A percentile compares a stretch with the other conserved stretches of the same genome.
Conservation (phyloP, 192 early-diverging fungal species). For the Coemansia sp. region DNA sequence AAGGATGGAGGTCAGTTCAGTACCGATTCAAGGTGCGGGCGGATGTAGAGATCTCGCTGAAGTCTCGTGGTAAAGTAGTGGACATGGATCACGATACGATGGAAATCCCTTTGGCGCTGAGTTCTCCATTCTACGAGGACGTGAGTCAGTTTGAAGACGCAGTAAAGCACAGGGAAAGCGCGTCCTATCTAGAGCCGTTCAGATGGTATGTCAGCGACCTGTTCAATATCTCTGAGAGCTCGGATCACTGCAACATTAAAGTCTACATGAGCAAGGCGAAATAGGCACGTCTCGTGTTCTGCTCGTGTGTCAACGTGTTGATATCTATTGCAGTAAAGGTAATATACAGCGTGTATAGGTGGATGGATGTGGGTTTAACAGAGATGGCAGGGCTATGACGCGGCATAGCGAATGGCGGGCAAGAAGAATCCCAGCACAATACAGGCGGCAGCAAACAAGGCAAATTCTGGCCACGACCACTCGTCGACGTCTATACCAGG, state of each 20-base stretch:
- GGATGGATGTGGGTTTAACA: background rate
- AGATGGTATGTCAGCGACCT: slow-evolving; percentile 15
- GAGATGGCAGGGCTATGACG: background rate
- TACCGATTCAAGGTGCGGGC: slow-evolving; percentile 11
- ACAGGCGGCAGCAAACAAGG: slow-evolving; percentile 37
- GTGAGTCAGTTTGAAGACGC: background rate
- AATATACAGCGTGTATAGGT: background rate
- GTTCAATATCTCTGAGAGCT: slow-evolving; percentile 11
- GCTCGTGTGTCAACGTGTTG: too few species aligned
- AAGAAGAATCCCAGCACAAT: slow-evolving; percentile 36
- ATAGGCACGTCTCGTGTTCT: background rate
- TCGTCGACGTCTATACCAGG: slow-evolving; percentile 45
- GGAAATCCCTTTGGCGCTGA: slow-evolving; percentile 16
- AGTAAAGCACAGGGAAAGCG: background rate
- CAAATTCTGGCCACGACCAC: slow-evolving; percentile 52
- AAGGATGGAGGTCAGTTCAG: background rate
- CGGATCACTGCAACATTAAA: background rate
- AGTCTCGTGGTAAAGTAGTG: slow-evolving; percentile 7
- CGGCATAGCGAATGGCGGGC: slow-evolving; percentile 29
- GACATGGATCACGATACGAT: slow-evolving; percentile 20
- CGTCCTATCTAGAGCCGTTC: slow-evolving; percentile 11
- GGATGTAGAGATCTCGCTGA: slow-evolving; percentile 2
- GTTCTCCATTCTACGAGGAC: slow-evolving; percentile 12
- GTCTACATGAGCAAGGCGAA: background rate
- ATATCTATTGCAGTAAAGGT: background rate